phyloP scores from a whole-genome alignment of 2,329 filamentous ascomycete genomes.

The Cercospora sesami region DNA sequence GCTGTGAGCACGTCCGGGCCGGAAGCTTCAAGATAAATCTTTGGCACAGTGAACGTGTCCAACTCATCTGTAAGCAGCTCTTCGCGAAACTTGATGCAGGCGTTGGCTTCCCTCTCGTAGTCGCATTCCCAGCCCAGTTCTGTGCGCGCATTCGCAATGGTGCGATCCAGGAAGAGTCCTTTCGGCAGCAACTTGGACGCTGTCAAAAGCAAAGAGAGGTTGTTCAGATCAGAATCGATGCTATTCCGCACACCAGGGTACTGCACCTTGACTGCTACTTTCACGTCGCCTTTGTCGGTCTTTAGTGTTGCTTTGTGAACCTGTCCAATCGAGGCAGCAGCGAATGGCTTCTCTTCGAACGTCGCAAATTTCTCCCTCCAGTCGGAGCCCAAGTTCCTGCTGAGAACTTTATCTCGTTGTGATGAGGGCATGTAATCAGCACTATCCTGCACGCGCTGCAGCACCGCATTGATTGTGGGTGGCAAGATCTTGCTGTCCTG shows the following conservation, averaged over 20 bases:
- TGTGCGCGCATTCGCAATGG: constrained; percentile 87
- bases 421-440: constrained; percentile 98
- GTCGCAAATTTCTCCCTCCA: constrained; percentile 82
- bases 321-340: constrained; percentile 94
- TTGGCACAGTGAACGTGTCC: constrained; percentile 75
- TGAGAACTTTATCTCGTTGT: constrained; percentile 83
- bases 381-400: constrained; percentile 72
- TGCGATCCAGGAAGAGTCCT: constrained; percentile 93
- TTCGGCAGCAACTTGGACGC: constrained; percentile 87
- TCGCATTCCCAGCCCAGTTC: constrained; percentile 98
- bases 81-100: constrained; percentile 69
- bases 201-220: constrained; percentile 84
- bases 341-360: constrained; percentile 90
- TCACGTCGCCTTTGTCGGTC: constrained; percentile 70
- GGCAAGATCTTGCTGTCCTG: constrained; percentile 97
- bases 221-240: constrained; percentile 94
- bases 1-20: constrained; percentile 88
- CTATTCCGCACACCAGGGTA: constrained; percentile 95
- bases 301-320: constrained; percentile 83
- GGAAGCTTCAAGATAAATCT: constrained; percentile 74
- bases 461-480: constrained; percentile 77
- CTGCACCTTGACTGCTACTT: constrained; percentile 93
- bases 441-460: constrained; percentile 92
- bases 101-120: constrained; percentile 84
- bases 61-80: constrained; percentile 72